Conservation (phyloP, 345 rosid species). For the Gossypium longicalyx region DNA sequence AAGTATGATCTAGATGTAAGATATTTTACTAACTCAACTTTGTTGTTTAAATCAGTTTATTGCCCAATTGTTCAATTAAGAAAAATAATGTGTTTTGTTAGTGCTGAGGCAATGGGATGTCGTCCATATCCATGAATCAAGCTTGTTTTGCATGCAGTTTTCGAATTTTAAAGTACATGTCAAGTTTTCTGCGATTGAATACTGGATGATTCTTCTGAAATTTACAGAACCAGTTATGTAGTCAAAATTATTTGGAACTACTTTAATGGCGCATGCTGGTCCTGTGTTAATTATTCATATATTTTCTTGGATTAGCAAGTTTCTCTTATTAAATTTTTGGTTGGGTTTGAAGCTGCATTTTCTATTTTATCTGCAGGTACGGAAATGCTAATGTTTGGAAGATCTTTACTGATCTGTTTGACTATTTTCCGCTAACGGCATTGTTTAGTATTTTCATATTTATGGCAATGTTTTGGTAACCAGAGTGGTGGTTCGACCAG, state of each 20-base stretch:
- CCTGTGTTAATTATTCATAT: background rate
- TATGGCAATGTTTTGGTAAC: too few species aligned
- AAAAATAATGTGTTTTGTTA: background rate
- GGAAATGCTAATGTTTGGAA: conserved; percentile 95
- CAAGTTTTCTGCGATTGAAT: background rate
- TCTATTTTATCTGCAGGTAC: conserved; percentile 49
- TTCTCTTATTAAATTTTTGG: background rate
- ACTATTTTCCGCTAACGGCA: conserved; percentile 93
- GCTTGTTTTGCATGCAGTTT: background rate
- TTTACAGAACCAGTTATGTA: too few species aligned
- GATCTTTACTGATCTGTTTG: conserved; percentile 88
- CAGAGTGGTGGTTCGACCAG: too few species aligned
- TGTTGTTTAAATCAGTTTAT: background rate
- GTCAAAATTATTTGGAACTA: too few species aligned
- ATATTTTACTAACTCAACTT: background rate
- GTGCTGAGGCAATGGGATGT: background rate
- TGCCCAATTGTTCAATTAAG: too few species aligned
- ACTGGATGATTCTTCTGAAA: background rate
- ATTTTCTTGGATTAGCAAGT: background rate
- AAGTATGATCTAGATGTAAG: background rate
- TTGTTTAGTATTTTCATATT: conserved; percentile 56
- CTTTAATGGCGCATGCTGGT: background rate
- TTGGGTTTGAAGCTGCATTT: background rate
- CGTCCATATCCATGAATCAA: background rate
- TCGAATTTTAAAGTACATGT: background rate